Percentiles rank a stretch among this genome's conserved stretches.
Evolutionary conservation across 148 eudicot genomes (phyloP).

Genomic region (Rhododendron henanense): DNA sequence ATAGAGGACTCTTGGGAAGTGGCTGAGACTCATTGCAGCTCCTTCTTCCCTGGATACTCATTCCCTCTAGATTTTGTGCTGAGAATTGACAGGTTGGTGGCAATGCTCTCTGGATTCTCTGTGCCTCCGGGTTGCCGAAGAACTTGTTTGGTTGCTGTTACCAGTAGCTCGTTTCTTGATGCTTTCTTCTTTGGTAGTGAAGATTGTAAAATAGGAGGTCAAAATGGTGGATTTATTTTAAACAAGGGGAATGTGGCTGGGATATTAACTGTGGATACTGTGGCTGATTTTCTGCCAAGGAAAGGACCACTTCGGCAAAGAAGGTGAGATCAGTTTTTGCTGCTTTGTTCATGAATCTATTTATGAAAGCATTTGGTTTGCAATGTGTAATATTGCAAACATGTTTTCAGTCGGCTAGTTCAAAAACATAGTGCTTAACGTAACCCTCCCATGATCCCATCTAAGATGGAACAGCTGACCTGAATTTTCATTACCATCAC

Average conservation of each 20-base stretch:
- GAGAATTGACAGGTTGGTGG: conserved; percentile 80
- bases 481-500: not conserved
- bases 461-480: not conserved
- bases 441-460: not conserved
- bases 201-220: conserved; percentile 65
- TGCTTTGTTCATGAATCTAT: not conserved
- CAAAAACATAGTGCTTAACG: not conserved
- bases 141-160: conserved; percentile 86
- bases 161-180: conserved; percentile 45
- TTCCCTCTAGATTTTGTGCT: conserved; percentile 83
- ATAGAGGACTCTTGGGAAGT: conserved; percentile 96
- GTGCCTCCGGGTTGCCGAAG: conserved; percentile 81
- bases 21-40: conserved; percentile 94
- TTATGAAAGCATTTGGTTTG: not conserved
- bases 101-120: conserved; percentile 68
- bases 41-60: conserved; percentile 90
- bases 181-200: conserved; percentile 55
- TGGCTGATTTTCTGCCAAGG: conserved; percentile 92
- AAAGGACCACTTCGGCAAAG: conserved; percentile 85
- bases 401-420: too few species aligned
- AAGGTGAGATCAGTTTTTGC: conserved; percentile 43
- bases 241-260: conserved; percentile 77
- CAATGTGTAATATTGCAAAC: not conserved
- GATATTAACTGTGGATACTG: conserved; percentile 90
- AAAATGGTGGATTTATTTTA: conserved; percentile 67